A percentile compares a stretch with the other conserved stretches of the same genome.
Conservation (phyloP, 805 yeast genomes). For the Millerago galiae region DNA sequence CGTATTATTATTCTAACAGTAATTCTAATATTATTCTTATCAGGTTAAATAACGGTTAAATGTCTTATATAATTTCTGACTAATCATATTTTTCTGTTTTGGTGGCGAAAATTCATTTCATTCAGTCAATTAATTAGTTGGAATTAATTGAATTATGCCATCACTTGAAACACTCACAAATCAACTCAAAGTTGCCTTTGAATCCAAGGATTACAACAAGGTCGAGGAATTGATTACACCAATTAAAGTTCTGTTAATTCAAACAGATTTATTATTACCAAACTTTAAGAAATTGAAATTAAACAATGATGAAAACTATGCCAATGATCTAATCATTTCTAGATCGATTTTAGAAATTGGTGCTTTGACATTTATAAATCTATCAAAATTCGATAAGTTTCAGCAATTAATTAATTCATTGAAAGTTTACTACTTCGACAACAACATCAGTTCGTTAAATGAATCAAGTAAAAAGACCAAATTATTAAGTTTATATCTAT, state of each 20-base stretch:
- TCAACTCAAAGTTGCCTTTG: conserved; percentile 61
- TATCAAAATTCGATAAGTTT: conserved; percentile 55
- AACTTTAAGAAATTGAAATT: conserved; percentile 26
- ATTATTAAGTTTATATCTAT: conserved; percentile 66
- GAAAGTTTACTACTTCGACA: conserved; percentile 63
- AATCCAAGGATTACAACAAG: conserved; percentile 49
- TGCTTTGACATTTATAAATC: conserved; percentile 69
- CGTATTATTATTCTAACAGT: too few relatives aligned
- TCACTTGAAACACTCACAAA: conserved; percentile 65
- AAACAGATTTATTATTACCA: conserved; percentile 74
- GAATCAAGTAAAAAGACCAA: conserved; percentile 59
- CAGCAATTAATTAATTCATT: conserved; percentile 69
- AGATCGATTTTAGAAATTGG: conserved; percentile 85
- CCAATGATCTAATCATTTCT: conserved; percentile 69
- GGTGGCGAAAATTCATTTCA: too few relatives aligned
- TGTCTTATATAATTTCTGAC: too few relatives aligned
- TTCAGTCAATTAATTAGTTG: too few relatives aligned
- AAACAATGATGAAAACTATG: conserved; percentile 30
- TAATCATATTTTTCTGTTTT: too few relatives aligned
- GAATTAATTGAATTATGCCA: conserved; percentile 21
- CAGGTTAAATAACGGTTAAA: too few relatives aligned
- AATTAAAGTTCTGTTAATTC: conserved; percentile 73
- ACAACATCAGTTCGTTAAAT: conserved; percentile 27
- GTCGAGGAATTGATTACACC: conserved; percentile 61
- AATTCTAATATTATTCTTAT: too few relatives aligned